phyloP scores from a whole-genome alignment of 2,329 filamentous ascomycete species.

The Calonectria naviculata region DNA sequence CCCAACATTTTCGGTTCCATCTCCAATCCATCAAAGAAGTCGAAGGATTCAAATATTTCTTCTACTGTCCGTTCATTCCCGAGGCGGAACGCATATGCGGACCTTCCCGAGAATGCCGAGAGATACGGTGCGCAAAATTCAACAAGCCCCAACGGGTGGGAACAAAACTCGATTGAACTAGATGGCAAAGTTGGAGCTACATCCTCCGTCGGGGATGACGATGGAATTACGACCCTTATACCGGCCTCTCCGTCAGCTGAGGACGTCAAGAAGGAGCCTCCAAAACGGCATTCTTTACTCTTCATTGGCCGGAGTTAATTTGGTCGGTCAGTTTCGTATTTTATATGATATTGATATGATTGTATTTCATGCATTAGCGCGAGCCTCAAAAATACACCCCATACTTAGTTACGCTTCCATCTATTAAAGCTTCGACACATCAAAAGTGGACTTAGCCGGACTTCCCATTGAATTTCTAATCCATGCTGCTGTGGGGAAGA shows the following conservation, averaged over 20 bases:
- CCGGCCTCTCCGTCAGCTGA: background rate
- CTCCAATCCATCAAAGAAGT: background rate
- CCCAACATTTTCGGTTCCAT: background rate
- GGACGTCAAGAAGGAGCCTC: background rate
- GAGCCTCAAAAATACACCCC: too few species aligned
- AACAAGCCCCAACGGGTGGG: background rate
- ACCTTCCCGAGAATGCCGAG: background rate
- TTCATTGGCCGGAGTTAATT: background rate
- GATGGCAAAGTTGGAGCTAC: background rate
- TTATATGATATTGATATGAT: background rate
- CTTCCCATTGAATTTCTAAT: too few species aligned
- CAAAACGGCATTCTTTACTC: background rate
- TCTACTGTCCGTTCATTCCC: background rate
- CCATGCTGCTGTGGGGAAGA: too few species aligned
- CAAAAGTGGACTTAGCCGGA: too few species aligned
- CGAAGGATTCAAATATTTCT: background rate
- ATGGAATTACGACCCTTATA: background rate
- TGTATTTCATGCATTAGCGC: too few species aligned
- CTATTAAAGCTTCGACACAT: too few species aligned
- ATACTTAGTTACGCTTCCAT: too few species aligned
- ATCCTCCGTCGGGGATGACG: background rate
- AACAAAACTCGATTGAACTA: background rate
- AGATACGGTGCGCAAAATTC: background rate
- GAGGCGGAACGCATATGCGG: background rate
- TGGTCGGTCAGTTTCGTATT: background rate